These are phyloP conservation scores for Fusarium musae DNA, from an alignment of 2,329 filamentous ascomycete species.

Conservation along the genomic window DNA sequence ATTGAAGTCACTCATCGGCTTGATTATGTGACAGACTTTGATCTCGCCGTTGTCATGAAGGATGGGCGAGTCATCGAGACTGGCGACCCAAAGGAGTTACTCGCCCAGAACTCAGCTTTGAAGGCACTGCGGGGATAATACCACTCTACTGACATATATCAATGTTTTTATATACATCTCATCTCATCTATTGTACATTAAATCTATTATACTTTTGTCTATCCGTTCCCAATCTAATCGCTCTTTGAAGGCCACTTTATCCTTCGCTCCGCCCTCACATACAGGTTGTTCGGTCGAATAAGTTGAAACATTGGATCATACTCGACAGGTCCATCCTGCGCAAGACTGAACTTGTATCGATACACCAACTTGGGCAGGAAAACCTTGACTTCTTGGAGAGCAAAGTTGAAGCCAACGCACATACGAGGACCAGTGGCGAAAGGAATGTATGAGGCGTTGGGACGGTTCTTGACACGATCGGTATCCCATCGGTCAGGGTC, in stretches of 20 bases:
- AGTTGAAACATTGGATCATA: slow-evolving; percentile 71
- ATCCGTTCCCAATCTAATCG: slow-evolving; percentile 8
- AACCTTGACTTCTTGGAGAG: slow-evolving; percentile 69
- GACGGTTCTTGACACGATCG: slow-evolving; percentile 62
- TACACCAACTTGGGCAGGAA: slow-evolving; percentile 68
- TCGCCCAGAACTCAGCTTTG: slow-evolving; percentile 19
- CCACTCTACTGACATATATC: not conserved
- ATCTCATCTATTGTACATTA: slow-evolving; percentile 20
- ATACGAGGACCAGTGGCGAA: slow-evolving; percentile 67
- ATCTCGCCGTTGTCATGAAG: slow-evolving; percentile 46
- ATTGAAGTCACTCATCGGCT: slow-evolving; percentile 48
- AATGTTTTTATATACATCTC: not conserved
- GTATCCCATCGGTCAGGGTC: slow-evolving; percentile 70
- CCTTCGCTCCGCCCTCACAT: slow-evolving; percentile 60
- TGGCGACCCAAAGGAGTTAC: slow-evolving; percentile 41
- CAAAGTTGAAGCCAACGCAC: slow-evolving; percentile 75
- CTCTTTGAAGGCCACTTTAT: slow-evolving; percentile 58
- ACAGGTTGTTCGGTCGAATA: slow-evolving; percentile 66
- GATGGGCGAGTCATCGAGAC: slow-evolving; percentile 43
- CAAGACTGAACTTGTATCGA: slow-evolving; percentile 66
- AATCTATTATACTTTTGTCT: slow-evolving; percentile 30
- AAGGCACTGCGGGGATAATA: not conserved
- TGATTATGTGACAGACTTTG: slow-evolving; percentile 43
- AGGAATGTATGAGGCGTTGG: slow-evolving; percentile 65
- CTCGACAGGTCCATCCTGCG: slow-evolving; percentile 62